These are phyloP conservation scores for Phytophthora sp. DNA, from an alignment of 352 stramenopile species.

Conservation along the genomic window DNA sequence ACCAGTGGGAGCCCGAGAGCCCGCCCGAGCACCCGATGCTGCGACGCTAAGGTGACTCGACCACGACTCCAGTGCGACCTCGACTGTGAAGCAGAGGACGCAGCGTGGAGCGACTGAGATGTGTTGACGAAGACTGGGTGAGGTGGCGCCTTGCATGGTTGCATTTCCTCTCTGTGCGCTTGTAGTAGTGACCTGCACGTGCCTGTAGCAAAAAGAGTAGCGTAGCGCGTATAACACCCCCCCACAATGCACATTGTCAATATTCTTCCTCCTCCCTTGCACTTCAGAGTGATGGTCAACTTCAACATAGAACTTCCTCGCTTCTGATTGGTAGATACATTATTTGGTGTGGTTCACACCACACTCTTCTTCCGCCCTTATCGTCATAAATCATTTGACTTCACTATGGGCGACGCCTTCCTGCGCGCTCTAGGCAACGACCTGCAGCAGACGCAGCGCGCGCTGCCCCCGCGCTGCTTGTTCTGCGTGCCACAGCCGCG, in stretches of 20 bases:
- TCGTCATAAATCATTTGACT: conserved; percentile 1
- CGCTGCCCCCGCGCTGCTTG: conserved; percentile 50
- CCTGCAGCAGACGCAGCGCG: conserved; percentile 60
- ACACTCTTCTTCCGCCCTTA: not conserved
- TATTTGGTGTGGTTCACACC: conserved; percentile 6
- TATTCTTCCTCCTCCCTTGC: no score
- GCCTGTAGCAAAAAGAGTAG: conserved; percentile 23
- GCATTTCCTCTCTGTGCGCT: conserved; percentile 19
- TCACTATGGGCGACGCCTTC: conserved; percentile 54
- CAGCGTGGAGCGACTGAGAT: conserved; percentile 9
- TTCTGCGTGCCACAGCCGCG: conserved; percentile 75
- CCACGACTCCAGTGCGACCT: conserved; percentile 3
- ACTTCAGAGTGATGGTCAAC: conserved; percentile 23
- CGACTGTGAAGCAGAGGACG: conserved; percentile 9
- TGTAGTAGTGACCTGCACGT: conserved; percentile 32
- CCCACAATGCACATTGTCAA: conserved; percentile 20
- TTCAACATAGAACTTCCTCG: conserved; percentile 11
- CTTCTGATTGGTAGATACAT: conserved; percentile 12
- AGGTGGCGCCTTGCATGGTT: conserved; percentile 20
- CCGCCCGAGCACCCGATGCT: conserved; percentile 10
- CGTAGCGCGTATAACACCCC: conserved; percentile 25
- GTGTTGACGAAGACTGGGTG: conserved; percentile 6
- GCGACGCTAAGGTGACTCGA: conserved; percentile 1
- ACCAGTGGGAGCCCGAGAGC: conserved; percentile 18
- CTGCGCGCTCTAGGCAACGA: conserved; percentile 45